These are phyloP conservation scores for Sapria himalayana DNA, from an alignment of 345 rosid genomes.

Conservation along the genomic window DNA sequence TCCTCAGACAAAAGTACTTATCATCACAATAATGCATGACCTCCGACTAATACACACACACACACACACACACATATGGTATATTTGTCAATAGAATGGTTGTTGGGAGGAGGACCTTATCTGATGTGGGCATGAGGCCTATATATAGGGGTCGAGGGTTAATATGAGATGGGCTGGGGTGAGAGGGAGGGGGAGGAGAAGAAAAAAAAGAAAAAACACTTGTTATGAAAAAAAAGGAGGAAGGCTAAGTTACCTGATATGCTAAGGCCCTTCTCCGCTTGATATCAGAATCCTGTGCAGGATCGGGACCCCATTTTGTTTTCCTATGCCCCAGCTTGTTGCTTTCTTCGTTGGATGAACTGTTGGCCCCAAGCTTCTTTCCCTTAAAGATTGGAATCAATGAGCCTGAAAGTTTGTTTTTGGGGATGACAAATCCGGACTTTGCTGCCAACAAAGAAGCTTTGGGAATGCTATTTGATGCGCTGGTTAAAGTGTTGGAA, in stretches of 20 bases:
- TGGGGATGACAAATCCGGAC: slow-evolving; percentile 81
- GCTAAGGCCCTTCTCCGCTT: slow-evolving; percentile 45
- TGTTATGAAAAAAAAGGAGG: not conserved
- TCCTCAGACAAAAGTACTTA: too few species aligned
- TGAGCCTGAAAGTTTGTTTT: slow-evolving; percentile 74
- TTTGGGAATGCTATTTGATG: slow-evolving; percentile 24
- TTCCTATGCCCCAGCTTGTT: slow-evolving; percentile 34
- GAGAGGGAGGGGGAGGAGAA: too few species aligned
- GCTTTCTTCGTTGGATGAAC: slow-evolving; percentile 18
- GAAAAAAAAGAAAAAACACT: slow-evolving; percentile 1
- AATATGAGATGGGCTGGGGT: too few species aligned
- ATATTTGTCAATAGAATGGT: too few species aligned
- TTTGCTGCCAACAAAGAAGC: slow-evolving; percentile 57
- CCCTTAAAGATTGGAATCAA: slow-evolving; percentile 48
- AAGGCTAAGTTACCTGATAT: slow-evolving; percentile 43
- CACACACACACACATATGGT: too few species aligned
- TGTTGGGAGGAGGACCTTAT: too few species aligned
- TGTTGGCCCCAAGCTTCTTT: slow-evolving; percentile 21
- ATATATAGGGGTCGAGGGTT: too few species aligned
- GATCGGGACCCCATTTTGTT: slow-evolving; percentile 80
- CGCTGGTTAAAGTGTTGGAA: slow-evolving; percentile 12
- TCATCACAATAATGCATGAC: too few species aligned
- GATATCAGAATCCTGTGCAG: slow-evolving; percentile 37
- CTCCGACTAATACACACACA: too few species aligned
- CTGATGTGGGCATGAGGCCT: too few species aligned